A percentile compares a stretch with the other conserved stretches of the same genome.
Evolutionary conservation across 2,329 filamentous ascomycete species (phyloP).

Genomic region (Dactylellina cionopaga): DNA sequence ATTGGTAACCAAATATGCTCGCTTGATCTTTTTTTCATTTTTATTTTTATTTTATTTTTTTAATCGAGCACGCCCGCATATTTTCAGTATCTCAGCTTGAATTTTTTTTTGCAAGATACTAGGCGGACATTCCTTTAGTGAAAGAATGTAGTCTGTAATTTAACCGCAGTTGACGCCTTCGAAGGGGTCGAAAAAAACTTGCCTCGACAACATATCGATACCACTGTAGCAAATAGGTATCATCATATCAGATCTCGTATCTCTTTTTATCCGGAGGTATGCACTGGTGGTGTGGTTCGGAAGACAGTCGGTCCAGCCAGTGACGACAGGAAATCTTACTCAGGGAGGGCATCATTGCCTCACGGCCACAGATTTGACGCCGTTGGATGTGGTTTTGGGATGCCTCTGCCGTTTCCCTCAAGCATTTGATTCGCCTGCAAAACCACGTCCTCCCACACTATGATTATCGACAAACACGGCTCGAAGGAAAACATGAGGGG

Average conservation of each 20-base stretch:
- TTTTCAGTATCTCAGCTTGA: constrained; percentile 26
- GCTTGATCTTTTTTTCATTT: constrained; percentile 39
- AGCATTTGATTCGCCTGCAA: constrained; percentile 47
- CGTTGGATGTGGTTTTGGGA: constrained; percentile 29
- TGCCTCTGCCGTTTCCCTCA: constrained; percentile 31
- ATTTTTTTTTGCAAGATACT: constrained; percentile 32
- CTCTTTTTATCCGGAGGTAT: constrained; percentile 46
- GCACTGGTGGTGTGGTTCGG: constrained; percentile 23
- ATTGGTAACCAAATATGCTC: constrained; percentile 50
- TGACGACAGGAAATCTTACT: constrained; percentile 36
- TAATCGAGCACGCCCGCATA: constrained; percentile 49
- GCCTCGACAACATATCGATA: constrained; percentile 29
- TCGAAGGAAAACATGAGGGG: constrained; percentile 37
- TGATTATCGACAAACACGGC: constrained; percentile 52
- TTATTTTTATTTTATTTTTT: too few relatives aligned
- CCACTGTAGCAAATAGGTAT: constrained; percentile 18
- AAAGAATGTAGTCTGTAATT: constrained; percentile 50
- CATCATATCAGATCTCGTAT: constrained; percentile 32
- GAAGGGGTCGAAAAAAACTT: constrained; percentile 22
- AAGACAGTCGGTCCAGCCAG: constrained; percentile 23
- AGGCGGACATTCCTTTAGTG: constrained; percentile 45
- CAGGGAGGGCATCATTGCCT: constrained; percentile 33
- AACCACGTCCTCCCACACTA: constrained; percentile 35
- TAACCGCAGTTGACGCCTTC: constrained; percentile 45
- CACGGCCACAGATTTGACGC: constrained; percentile 38